A percentile compares a stretch with the other conserved stretches of the same genome.
Evolutionary conservation across 2,329 filamentous ascomycete genomes (phyloP).

Genomic region (Xylaria sp.): DNA sequence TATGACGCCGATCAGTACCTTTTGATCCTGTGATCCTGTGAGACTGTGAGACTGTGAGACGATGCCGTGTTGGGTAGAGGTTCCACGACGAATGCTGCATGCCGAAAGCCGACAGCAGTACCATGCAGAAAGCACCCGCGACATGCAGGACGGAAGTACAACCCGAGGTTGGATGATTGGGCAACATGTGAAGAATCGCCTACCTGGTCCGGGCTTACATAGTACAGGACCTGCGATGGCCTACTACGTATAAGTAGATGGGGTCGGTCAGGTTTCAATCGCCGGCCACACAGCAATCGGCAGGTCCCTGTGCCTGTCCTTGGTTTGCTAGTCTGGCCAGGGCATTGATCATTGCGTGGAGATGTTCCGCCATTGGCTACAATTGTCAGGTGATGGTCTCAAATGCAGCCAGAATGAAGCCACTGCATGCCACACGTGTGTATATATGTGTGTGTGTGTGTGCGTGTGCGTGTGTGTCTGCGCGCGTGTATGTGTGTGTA

Average conservation of each 20-base stretch:
- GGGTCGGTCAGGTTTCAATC: slow-evolving; percentile 17
- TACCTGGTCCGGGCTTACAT: background rate
- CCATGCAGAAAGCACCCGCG: slow-evolving; percentile 11
- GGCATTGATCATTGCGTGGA: background rate
- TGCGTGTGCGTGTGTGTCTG: background rate
- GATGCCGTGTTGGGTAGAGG: too few relatives aligned
- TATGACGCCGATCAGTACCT: slow-evolving; percentile 2
- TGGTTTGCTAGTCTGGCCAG: slow-evolving; percentile 15
- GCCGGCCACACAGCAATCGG: slow-evolving; percentile 13
- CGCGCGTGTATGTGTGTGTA: background rate
- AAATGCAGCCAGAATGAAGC: slow-evolving; percentile 22
- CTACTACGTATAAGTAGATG: too few relatives aligned
- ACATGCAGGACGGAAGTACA: slow-evolving; percentile 13
- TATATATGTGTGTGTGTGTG: background rate
- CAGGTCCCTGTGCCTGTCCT: background rate
- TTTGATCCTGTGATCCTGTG: background rate
- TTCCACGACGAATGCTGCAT: slow-evolving; percentile 12
- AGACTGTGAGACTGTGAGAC: background rate
- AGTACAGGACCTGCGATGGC: too few relatives aligned
- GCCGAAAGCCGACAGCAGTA: slow-evolving; percentile 14
- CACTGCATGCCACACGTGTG: slow-evolving; percentile 29
- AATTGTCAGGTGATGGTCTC: slow-evolving; percentile 18
- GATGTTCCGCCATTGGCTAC: slow-evolving; percentile 24
- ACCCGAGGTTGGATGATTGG: slow-evolving; percentile 25
- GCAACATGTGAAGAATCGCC: slow-evolving; percentile 20